phyloP scores from a whole-genome alignment of 768 basidiomycete genomes.

The Psilocybe tampanensis region DNA sequence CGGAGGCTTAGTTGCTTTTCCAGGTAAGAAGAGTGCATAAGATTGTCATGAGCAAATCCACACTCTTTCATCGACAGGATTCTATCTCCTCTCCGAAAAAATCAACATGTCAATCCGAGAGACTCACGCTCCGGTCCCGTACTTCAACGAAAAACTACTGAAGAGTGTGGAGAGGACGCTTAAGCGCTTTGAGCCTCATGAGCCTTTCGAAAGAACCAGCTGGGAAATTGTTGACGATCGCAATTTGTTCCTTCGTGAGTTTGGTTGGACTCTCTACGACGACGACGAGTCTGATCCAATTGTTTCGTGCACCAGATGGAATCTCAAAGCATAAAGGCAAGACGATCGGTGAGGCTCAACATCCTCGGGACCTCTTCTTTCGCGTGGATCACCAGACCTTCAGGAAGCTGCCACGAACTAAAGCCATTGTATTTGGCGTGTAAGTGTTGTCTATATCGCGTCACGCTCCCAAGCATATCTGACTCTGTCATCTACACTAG shows the following conservation, averaged over 20 bases:
- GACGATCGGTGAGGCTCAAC: not conserved
- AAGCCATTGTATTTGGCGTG: not conserved
- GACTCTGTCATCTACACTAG: not conserved
- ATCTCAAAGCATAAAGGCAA: not conserved
- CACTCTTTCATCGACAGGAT: not conserved
- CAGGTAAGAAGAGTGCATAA: not conserved
- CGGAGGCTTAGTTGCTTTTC: not conserved
- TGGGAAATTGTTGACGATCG: conserved; percentile 1
- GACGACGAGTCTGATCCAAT: no score
- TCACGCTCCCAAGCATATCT: not conserved
- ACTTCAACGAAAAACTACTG: not conserved
- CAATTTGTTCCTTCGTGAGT: not conserved
- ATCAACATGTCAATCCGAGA: not conserved
- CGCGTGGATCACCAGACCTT: conserved; percentile 1
- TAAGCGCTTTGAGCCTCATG: not conserved
- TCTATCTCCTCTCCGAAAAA: not conserved
- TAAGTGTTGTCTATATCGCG: not conserved
- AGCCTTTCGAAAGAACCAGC: not conserved
- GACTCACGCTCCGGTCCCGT: not conserved
- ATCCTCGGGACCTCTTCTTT: not conserved
- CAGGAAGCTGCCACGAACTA: not conserved
- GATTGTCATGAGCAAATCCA: not conserved
- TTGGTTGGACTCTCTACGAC: no score
- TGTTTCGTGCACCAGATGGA: not conserved
- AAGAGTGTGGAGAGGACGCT: not conserved